Percentiles rank a stretch among this genome's conserved stretches.
Conservation (phyloP, 129 eudicot species). For the Dittrichia graveolens region DNA sequence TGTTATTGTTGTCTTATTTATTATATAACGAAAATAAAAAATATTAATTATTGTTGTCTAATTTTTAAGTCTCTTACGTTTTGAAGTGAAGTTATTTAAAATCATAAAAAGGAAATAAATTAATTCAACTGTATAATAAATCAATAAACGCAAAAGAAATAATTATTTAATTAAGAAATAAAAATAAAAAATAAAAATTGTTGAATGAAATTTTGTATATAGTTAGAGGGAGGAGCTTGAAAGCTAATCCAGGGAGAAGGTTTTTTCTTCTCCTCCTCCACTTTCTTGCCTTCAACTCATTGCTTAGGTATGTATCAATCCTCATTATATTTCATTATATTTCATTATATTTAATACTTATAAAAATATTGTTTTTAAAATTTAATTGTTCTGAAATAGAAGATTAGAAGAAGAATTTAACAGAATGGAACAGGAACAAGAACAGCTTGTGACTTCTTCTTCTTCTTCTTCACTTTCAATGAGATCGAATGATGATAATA, state of each 20-base stretch:
- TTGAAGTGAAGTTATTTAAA: background rate
- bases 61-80: background rate
- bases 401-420: conserved; percentile 12
- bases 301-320: conserved; percentile 22
- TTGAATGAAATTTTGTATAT: conserved; percentile 24
- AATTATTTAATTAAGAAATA: background rate
- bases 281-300: conserved; percentile 35
- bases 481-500: conserved; percentile 20
- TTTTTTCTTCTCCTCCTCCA: conserved; percentile 30
- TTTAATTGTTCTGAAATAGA: background rate
- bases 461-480: conserved; percentile 25
- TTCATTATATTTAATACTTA: background rate
- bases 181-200: background rate
- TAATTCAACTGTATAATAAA: background rate
- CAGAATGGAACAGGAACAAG: conserved; percentile 30
- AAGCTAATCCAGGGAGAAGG: conserved; percentile 40
- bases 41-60: background rate
- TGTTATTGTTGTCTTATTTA: no score
- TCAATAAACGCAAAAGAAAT: background rate
- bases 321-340: background rate
- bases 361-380: background rate
- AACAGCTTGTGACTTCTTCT: conserved; percentile 11
- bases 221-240: conserved; percentile 19
- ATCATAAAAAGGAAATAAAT: background rate
- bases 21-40: background rate